Evolutionary conservation across 1,284 basidiomycete genomes (phyloP), one percentile per base, ranked within the genome.

Genomic region (Boletus semigastroideus): DNA sequence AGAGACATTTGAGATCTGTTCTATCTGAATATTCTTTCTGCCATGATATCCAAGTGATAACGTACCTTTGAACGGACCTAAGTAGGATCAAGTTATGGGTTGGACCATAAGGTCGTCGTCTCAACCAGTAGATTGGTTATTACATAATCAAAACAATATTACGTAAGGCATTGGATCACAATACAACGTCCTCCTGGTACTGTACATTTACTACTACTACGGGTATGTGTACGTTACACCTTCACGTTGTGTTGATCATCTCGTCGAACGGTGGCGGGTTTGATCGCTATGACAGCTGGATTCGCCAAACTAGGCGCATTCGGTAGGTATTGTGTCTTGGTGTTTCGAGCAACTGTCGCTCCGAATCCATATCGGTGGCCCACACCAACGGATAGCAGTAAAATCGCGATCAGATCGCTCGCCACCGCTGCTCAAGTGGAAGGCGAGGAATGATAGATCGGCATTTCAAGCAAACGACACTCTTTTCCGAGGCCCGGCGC

Each of bases 381-480:
- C 13, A 45, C 27, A 31, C 43, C 42, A 25, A 30, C 22, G 42
- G 39, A 64, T 49, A 49, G 48, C 53, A 48, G 42, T 36, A 8
- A 17, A 33, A 56, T 49, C 27, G 54, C 63, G 63, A 66, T 64
- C 65, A 44, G 59, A 64, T 68, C 65, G 63, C 61, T 60, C n/a
- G 46, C 48, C 42, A 14, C 36, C 19, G 30, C 58, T 46, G 54
- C 59, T 52, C 49, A n/a, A n/a, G n/a, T n/a, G 56, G 61, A 53
- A 54, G 52, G 54, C 49, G 53, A 67, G 54, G 58, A 54, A 44
- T 55, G 61, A 62, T 59, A 42, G 48, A 60, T 51, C 43, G 38
- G 53, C 4, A 55, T 47, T 53, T 68, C 56, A 68, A 54, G 56
- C 58, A 59, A 68, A 68, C 6, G 68, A 65, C 14, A 68, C 66